Evolutionary conservation across 2,329 filamentous ascomycete genomes (phyloP).

Genomic region (Fusarium torulosum): DNA sequence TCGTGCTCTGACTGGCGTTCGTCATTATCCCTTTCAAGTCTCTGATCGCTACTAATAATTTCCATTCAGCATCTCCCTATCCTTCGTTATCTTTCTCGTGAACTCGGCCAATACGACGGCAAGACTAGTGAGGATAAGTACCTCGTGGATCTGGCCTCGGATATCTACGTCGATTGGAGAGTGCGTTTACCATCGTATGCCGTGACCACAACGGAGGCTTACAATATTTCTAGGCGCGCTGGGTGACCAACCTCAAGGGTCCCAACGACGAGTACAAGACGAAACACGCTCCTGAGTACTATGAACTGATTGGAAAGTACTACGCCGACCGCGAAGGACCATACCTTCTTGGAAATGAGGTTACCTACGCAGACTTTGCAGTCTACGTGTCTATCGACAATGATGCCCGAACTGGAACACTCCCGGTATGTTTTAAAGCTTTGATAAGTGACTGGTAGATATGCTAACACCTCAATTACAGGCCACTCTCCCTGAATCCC

Average conservation of each 20-base stretch:
- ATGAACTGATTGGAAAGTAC: constrained; percentile 18
- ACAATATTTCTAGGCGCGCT: neutral
- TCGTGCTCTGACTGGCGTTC: neutral
- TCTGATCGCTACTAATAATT: fast-evolving
- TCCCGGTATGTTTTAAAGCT: constrained; percentile 1
- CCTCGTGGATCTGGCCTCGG: constrained; percentile 14
- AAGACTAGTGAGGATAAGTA: constrained; percentile 27
- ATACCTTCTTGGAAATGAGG: constrained; percentile 26
- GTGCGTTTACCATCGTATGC: neutral
- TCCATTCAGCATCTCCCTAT: constrained; percentile 9
- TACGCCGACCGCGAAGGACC: constrained; percentile 32
- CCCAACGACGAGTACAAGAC: constrained; percentile 24
- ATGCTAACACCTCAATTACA: no score
- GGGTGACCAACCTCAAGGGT: constrained; percentile 7
- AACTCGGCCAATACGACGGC: constrained; percentile 32
- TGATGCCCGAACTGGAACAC: constrained; percentile 19
- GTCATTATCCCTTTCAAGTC: constrained; percentile 35
- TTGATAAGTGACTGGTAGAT: neutral
- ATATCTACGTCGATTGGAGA: constrained; percentile 32
- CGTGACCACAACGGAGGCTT: no score
- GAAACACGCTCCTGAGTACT: constrained; percentile 19
- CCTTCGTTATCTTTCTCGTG: constrained; percentile 26
- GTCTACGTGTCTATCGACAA: constrained; percentile 34
- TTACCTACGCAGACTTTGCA: constrained; percentile 31
- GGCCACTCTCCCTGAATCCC: constrained; percentile 5